Evolutionary conservation across 768 basidiomycete species (phyloP), one percentile per base, ranked within the genome.

Genomic region (Tricholoma hemisulphureum): DNA sequence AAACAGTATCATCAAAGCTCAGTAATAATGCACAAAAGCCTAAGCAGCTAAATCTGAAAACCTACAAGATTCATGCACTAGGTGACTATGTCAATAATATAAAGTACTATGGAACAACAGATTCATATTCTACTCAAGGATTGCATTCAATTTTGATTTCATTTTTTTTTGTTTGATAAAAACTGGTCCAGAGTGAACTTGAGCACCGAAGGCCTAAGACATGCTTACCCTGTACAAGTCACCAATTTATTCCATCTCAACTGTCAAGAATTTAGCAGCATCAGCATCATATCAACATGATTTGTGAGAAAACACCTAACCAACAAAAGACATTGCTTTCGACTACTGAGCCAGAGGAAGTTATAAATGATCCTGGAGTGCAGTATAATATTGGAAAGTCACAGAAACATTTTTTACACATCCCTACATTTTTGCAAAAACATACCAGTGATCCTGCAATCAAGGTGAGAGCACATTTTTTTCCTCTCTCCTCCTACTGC

Each of bases 351-450:
- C 32, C 21, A 37, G 55, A 60, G 52, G 35, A 18, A 48, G 41
- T n/a, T n/a, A n/a, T n/a, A n/a, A n/a, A n/a, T n/a, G n/a, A n/a
- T n/a, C n/a, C n/a, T n/a, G n/a, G n/a, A n/a, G n/a, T n/a, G n/a
- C n/a, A n/a, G n/a, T n/a, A n/a, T n/a, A n/a, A n/a, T n/a, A n/a
- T n/a, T n/a, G 4, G 63, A 63, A 37, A 37, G 35, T 37, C 35
- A 16, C 35, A 37, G 35, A 37, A 37, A 26, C 55, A 31, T 18
- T 43, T 35, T n/a, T 37, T 52, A 0, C 37, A 62, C n/a, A 2
- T 67, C 6, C 9, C 56, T 7, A 16, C 32, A 2, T 57, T 58
- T 43, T 3, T 57, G 14, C 35, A 72, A 67, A 67, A 68, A 8
- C 48, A 58, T 28, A 14, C 34, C 2, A 55, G 56, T 24, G 60